Base-by-base conservation (phyloP, 2,329 filamentous ascomycete species). In the Macroventuria anomochaeta region DNA sequence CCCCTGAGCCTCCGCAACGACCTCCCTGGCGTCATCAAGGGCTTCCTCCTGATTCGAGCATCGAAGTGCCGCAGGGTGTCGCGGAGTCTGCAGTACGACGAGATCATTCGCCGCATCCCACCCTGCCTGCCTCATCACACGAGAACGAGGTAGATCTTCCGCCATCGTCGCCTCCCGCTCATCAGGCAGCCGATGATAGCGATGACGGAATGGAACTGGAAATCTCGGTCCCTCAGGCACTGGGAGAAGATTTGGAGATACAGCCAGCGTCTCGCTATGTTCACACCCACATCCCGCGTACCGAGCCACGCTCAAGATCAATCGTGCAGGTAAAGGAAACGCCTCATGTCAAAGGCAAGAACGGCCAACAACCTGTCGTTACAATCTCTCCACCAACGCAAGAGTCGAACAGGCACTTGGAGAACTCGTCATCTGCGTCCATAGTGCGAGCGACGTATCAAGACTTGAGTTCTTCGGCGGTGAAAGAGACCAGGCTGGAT, bases 131-230 rank as follows among this genome's bases (percentile, higher is more conserved):
- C 12, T 57, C 61, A 8, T 63, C 58, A 7, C 46, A 61, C 10
- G 54, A 62, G n/a, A 29, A 55, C 6, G 42, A 57, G 12, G 49
- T 31, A 7, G 46, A 25, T 18, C 34, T 20, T 10, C 62, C 46
- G 5, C 47, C 54, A 3, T 70, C 63, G 3, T 69, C 68, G 2
- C 63, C 63, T n/a, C 62, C 55, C 11, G 32, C 13, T 34, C 33
- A 18, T 12, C 44, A 46, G 12, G 33, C 21, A 7, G 42, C 37
- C 20, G 8, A 39, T 3, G 59, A 61, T 41, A 59, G 53, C n/a
- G 68, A 70, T 13, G 60, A 65, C 3, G 69, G 72, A 1, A 69
- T 69, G 61, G 69, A 72, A 11, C 57, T 72, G 60, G 65, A 71
- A 37, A 55, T 52, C 3, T 58, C 41, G 5, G 49, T 73, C 12